These are phyloP conservation scores for Lactarius evosmus DNA, from an alignment of 768 basidiomycete genomes.

Conservation along the genomic window DNA sequence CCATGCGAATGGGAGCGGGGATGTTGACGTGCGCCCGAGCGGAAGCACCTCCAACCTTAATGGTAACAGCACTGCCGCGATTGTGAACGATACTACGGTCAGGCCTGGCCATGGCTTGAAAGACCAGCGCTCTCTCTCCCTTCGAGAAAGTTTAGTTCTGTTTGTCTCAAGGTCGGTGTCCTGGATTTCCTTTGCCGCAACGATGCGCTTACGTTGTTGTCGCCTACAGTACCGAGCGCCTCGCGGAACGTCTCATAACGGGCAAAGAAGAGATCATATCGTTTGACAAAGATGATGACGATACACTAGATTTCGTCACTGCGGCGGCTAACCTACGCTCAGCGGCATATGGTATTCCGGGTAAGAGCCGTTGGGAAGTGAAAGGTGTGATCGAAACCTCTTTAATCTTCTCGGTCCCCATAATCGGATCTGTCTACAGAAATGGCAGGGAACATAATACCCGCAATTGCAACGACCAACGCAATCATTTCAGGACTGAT, in stretches of 20 bases:
- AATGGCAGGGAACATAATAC: constrained; percentile 99
- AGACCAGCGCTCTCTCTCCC: constrained; percentile 74
- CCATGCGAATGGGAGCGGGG: constrained; percentile 25
- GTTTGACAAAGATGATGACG: constrained; percentile 98
- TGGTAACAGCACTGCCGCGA: constrained; percentile 18
- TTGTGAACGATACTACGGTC: not conserved
- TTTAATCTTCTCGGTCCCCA: constrained; percentile 5
- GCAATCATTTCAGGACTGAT: constrained; percentile 95
- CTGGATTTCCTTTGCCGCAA: not conserved
- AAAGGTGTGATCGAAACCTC: constrained; percentile 58
- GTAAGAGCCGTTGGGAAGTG: constrained; percentile 93
- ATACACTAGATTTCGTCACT: constrained; percentile 94
- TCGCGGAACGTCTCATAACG: constrained; percentile 63
- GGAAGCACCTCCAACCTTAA: constrained; percentile 26
- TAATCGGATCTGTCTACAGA: constrained; percentile 45
- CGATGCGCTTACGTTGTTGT: constrained; percentile 3
- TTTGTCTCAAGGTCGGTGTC: constrained; percentile 75
- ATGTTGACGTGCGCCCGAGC: constrained; percentile 19
- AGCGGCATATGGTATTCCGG: constrained; percentile 81
- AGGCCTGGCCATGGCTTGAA: constrained; percentile 46
- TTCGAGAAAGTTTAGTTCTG: constrained; percentile 78
- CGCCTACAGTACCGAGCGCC: constrained; percentile 65
- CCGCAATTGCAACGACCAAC: constrained; percentile 98
- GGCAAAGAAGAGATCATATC: constrained; percentile 65
- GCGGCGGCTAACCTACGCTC: constrained; percentile 92